phyloP scores from a whole-genome alignment of 2,329 filamentous ascomycete species.

The Hortaea sp. region DNA sequence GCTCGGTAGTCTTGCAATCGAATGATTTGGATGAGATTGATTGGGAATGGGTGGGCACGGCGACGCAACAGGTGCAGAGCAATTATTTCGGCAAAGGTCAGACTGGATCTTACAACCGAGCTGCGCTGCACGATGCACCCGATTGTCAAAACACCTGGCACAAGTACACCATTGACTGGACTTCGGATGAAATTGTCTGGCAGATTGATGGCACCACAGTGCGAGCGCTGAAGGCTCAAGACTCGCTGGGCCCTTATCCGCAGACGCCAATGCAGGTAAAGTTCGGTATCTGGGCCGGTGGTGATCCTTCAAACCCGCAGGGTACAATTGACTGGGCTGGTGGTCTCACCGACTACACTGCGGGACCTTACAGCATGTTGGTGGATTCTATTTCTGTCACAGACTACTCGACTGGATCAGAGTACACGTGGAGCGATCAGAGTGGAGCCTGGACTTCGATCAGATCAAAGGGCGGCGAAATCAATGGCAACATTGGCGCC shows the following conservation, averaged over 20 bases:
- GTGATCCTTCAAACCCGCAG: constrained; percentile 64
- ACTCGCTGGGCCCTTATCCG: constrained; percentile 72
- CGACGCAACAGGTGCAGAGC: constrained; percentile 69
- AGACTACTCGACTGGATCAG: constrained; percentile 85
- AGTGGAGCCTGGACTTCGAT: constrained; percentile 72
- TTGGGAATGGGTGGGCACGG: constrained; percentile 85
- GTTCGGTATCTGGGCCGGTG: constrained; percentile 85
- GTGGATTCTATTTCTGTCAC: constrained; percentile 66
- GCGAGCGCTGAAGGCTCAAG: constrained; percentile 59
- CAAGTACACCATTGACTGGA: constrained; percentile 91
- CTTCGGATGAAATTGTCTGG: constrained; percentile 74
- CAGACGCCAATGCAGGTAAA: constrained; percentile 94
- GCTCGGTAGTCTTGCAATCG: constrained; percentile 81
- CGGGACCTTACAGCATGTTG: constrained; percentile 78
- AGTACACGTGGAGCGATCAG: constrained; percentile 72
- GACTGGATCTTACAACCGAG: constrained; percentile 76
- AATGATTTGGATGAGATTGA: constrained; percentile 94
- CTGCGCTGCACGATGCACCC: constrained; percentile 61
- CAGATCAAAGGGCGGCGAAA: constrained; percentile 61
- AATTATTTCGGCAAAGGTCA: constrained; percentile 97
- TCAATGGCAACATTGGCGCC: constrained; percentile 49
- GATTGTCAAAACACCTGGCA: constrained; percentile 66
- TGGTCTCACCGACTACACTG: constrained; percentile 71
- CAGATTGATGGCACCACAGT: constrained; percentile 68
- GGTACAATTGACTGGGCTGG: constrained; percentile 88